Conservation (phyloP, 2,329 filamentous ascomycete species). For the Scytalidium sp. region DNA sequence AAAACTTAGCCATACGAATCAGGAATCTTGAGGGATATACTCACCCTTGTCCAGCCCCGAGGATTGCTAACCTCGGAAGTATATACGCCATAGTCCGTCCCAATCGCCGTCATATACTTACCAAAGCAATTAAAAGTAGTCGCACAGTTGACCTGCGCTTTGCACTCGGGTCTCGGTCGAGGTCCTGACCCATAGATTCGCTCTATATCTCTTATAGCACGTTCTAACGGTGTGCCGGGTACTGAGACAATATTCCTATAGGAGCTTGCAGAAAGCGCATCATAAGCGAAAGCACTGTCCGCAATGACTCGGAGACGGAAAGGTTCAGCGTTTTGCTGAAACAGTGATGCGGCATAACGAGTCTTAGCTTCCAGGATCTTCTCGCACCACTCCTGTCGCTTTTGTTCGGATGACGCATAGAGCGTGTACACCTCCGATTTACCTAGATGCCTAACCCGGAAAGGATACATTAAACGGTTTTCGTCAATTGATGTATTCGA, state of each 20-base stretch:
- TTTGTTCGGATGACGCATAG: slow-evolving; percentile 74
- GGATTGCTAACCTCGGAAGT: slow-evolving; percentile 87
- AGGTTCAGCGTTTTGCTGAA: slow-evolving; percentile 91
- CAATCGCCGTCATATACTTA: slow-evolving; percentile 86
- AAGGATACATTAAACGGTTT: slow-evolving; percentile 69
- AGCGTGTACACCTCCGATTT: slow-evolving; percentile 84
- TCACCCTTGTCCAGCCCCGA: slow-evolving; percentile 84
- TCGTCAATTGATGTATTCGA: slow-evolving; percentile 45
- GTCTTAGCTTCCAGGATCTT: slow-evolving; percentile 96
- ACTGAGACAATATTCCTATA: slow-evolving; percentile 70
- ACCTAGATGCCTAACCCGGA: slow-evolving; percentile 92
- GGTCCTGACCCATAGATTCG: slow-evolving; percentile 67
- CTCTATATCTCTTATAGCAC: slow-evolving; percentile 87
- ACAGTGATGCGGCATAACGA: slow-evolving; percentile 81
- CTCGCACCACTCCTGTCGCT: slow-evolving; percentile 83
- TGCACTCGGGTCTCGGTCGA: slow-evolving; percentile 74
- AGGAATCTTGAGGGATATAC: slow-evolving; percentile 25
- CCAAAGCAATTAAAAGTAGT: slow-evolving; percentile 84
- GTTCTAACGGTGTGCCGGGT: slow-evolving; percentile 84
- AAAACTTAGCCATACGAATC: slow-evolving; percentile 12
- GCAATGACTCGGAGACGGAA: slow-evolving; percentile 91
- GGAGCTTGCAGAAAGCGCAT: slow-evolving; percentile 55
- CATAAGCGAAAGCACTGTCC: slow-evolving; percentile 86
- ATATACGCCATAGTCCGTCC: slow-evolving; percentile 92
- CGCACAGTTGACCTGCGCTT: slow-evolving; percentile 87